These are phyloP conservation scores for Russula sp. DNA, from an alignment of 768 basidiomycete genomes.

Conservation along the genomic window DNA sequence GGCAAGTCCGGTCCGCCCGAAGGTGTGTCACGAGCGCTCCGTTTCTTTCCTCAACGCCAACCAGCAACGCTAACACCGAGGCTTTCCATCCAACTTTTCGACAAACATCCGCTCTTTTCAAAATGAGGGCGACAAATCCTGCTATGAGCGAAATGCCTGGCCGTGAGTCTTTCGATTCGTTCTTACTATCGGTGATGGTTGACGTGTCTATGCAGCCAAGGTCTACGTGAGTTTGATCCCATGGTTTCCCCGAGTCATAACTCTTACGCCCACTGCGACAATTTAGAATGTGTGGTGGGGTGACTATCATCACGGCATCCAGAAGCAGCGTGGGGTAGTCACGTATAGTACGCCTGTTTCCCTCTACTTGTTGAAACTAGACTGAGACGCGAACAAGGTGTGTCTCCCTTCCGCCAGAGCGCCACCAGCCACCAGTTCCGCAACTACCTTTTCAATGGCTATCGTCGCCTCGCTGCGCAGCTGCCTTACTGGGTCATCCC, in stretches of 20 bases:
- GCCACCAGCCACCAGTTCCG: conserved; percentile 65
- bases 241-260: background rate
- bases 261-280: conserved; percentile 1
- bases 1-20: conserved; percentile 22
- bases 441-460: conserved; percentile 80
- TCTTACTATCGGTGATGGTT: conserved; percentile 3
- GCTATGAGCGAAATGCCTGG: conserved; percentile 75
- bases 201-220: conserved; percentile 50
- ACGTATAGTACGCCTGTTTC: conserved; percentile 62
- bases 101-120: conserved; percentile 7
- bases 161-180: conserved; percentile 47
- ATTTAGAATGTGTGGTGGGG: conserved; percentile 91
- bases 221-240: conserved; percentile 58
- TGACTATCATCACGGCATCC: conserved; percentile 56
- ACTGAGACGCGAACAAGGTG: conserved; percentile 42
- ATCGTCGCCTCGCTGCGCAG: conserved; percentile 66
- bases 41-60: conserved; percentile 20
- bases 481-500: conserved; percentile 74
- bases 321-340: conserved; percentile 64
- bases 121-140: conserved; percentile 39
- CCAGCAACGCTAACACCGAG: conserved; percentile 11
- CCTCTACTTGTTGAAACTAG: background rate
- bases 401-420: conserved; percentile 75
- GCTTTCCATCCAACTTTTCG: conserved; percentile 4
- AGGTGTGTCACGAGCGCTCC: conserved; percentile 15